Base-by-base conservation (phyloP, 1,284 basidiomycete species). In the Athelia sp. region DNA sequence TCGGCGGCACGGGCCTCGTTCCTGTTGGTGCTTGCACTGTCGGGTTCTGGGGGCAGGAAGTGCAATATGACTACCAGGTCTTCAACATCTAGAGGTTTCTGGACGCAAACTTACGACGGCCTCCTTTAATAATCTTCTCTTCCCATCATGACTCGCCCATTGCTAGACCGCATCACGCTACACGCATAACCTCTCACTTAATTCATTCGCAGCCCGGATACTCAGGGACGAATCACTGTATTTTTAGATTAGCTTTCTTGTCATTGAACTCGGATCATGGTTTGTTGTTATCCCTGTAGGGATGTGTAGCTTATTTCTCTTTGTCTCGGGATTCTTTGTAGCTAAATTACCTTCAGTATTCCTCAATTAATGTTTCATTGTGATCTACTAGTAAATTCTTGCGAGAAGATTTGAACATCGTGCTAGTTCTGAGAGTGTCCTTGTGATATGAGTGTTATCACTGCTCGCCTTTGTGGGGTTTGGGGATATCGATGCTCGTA, bases 21-120 rank as follows among this genome's bases (percentile, higher is more conserved):
- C 54, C 72, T 31, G 65, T 76, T 42, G 82, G 76, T 46, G 82
- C 81, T 14, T 89, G 86, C 58, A 70, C 70, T 46, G 75, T 79
- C 19, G 69, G 59, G 48, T 85, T 87, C 66, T 88, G 85, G 84
- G 86, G 86, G 24, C 56, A 64, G 15, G 64, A 61, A 18, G 76
- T 82, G n/a, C 68, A 68, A 45, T 89, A 81, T 58, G 86, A 87
- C 66, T 89, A 87, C 64, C 85, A 89, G 62, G 66, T 80, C 50
- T 86, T 72, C 62, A 61, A 67, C 57, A 71, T 79, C 54, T 82
- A 66, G 60, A 58, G 4, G 4, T 29, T 13, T 4, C 26, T 4
- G 6, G 4, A 29, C 47, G 17, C n/a, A 35, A n/a, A n/a, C n/a
- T n/a, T n/a, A n/a, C n/a, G n/a, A n/a, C n/a, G n/a, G n/a, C n/a